Evolutionary conservation across 2,329 filamentous ascomycete genomes (phyloP).

Genomic region (Clarireedia hainanense): DNA sequence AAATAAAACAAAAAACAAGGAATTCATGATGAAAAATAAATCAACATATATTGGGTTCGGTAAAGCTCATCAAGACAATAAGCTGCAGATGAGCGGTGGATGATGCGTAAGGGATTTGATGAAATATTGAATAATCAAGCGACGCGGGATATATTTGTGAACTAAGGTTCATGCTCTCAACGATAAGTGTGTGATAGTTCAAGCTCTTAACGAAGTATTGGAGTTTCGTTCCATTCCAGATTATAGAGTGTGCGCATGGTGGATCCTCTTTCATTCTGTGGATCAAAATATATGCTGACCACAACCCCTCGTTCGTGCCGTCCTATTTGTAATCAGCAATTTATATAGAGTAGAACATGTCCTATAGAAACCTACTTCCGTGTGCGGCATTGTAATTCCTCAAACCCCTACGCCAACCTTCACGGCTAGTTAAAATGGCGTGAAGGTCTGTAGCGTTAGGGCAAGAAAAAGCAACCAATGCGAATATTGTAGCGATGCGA

Average conservation of each 20-base stretch:
- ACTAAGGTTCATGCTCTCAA: too few relatives aligned
- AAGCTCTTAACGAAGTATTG: slow-evolving; percentile 6
- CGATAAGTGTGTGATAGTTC: too few relatives aligned
- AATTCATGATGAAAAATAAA: too few relatives aligned
- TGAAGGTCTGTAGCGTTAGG: background rate
- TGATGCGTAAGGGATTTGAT: too few relatives aligned
- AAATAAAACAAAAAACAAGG: too few relatives aligned
- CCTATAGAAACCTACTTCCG: slow-evolving; percentile 16
- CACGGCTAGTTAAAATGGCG: slow-evolving; percentile 9
- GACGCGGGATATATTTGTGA: too few relatives aligned
- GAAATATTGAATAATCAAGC: too few relatives aligned
- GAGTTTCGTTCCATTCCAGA: slow-evolving; percentile 13
- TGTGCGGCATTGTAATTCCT: slow-evolving; percentile 6
- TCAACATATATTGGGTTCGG: too few relatives aligned
- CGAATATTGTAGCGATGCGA: slow-evolving; percentile 18
- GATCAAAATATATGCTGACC: slow-evolving; percentile 22
- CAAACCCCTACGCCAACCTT: slow-evolving; percentile 17
- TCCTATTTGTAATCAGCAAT: slow-evolving; percentile 7
- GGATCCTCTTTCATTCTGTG: slow-evolving; percentile 19
- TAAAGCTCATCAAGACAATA: too few relatives aligned
- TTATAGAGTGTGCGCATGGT: slow-evolving; percentile 10
- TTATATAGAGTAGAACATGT: background rate
- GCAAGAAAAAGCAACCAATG: slow-evolving; percentile 23
- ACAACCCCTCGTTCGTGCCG: slow-evolving; percentile 17
- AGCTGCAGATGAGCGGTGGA: too few relatives aligned